Evolutionary conservation across 2,329 filamentous ascomycete genomes (phyloP).

Genomic region (Microcyclospora pomicola): DNA sequence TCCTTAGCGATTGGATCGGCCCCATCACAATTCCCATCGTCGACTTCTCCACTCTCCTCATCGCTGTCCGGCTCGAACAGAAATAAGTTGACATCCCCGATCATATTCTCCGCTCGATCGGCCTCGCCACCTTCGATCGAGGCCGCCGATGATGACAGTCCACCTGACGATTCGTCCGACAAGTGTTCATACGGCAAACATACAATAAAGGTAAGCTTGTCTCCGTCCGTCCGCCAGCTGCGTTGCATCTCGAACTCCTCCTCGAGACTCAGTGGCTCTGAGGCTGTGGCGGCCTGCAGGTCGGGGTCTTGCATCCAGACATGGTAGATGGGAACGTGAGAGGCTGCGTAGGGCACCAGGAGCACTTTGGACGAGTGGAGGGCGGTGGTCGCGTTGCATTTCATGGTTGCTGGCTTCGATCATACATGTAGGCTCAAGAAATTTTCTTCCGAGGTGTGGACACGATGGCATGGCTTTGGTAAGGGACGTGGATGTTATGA

Average conservation of each 20-base stretch:
- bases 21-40: slow-evolving; percentile 14
- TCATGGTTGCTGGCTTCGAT: slow-evolving; percentile 19
- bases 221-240: slow-evolving; percentile 67
- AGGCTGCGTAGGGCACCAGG: slow-evolving; percentile 69
- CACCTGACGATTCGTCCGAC: slow-evolving; percentile 1
- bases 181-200: slow-evolving; percentile 37
- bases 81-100: slow-evolving; percentile 52
- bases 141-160: not conserved
- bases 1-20: not conserved
- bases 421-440: not conserved
- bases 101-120: slow-evolving; percentile 40
- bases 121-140: slow-evolving; percentile 27
- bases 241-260: slow-evolving; percentile 84
- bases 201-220: slow-evolving; percentile 88
- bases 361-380: slow-evolving; percentile 46
- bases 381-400: slow-evolving; percentile 27
- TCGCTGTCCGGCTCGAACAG: slow-evolving; percentile 43
- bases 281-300: slow-evolving; percentile 74
- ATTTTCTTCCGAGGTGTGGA: too few species aligned
- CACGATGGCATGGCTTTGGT: too few species aligned
- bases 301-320: slow-evolving; percentile 81
- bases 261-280: slow-evolving; percentile 62
- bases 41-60: slow-evolving; percentile 28
- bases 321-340: slow-evolving; percentile 74
- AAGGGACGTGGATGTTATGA: too few species aligned